phyloP scores from a whole-genome alignment of 345 rosid genomes.

The Ceriops decandra region DNA sequence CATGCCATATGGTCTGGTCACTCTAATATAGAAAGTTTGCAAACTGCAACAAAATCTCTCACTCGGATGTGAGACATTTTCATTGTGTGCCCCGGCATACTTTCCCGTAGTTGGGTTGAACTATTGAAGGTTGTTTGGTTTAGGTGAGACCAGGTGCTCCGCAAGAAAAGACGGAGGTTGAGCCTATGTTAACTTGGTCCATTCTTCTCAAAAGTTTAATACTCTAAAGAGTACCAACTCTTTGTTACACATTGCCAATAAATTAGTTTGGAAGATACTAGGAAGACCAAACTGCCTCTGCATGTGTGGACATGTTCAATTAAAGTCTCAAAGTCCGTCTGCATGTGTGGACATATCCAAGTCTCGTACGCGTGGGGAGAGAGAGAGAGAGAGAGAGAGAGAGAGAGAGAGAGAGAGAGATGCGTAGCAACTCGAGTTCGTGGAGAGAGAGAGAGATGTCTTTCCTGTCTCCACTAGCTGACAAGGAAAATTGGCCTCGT shows the following conservation, averaged over 20 bases:
- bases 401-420: constrained; percentile 1
- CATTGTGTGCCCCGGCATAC: neutral
- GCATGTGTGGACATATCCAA: constrained; percentile 28
- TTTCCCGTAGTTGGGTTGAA: constrained; percentile 4
- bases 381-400: constrained; percentile 17
- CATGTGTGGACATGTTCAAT: constrained; percentile 28
- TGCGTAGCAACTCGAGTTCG: constrained; percentile 22
- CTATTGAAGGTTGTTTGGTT: neutral
- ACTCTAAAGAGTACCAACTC: neutral
- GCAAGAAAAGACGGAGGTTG: constrained; percentile 9
- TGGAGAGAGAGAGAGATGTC: constrained; percentile 26
- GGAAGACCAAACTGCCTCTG: constrained; percentile 13
- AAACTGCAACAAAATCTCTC: neutral
- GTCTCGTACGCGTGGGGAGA: neutral
- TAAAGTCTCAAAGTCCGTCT: neutral
- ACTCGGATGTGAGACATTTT: constrained; percentile 16
- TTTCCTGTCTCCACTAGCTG: constrained; percentile 48
- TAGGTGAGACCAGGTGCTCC: constrained; percentile 14
- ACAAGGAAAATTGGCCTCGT: constrained; percentile 37
- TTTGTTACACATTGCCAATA: constrained; percentile 11
- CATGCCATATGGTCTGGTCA: neutral
- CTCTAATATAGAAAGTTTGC: neutral
- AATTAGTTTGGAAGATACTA: constrained; percentile 15
- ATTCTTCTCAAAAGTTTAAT: constrained; percentile 19
- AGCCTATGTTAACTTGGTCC: constrained; percentile 15